These are phyloP conservation scores for Puccinia hordei DNA, from an alignment of 1,284 basidiomycete species.

Conservation along the genomic window DNA sequence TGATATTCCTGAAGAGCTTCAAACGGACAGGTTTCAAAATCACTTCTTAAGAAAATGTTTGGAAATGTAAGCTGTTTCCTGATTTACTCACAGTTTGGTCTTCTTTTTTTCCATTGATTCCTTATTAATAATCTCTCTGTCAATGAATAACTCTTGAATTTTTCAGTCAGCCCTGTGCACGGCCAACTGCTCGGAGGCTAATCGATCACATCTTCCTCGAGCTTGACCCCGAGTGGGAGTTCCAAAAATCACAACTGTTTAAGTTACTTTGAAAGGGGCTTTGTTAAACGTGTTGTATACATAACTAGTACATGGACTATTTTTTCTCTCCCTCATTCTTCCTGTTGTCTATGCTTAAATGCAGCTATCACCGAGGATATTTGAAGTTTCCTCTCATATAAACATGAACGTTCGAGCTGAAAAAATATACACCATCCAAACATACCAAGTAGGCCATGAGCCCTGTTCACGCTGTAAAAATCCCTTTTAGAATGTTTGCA, in stretches of 20 bases:
- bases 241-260: conserved; percentile 54
- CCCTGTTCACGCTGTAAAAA: too few species aligned
- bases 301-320: background rate
- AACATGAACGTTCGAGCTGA: too few species aligned
- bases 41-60: conserved; percentile 90
- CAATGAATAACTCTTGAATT: conserved; percentile 57
- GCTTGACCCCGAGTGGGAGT: conserved; percentile 75
- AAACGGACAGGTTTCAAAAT: conserved; percentile 72
- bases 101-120: background rate
- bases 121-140: background rate
- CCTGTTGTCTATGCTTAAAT: background rate
- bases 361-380: background rate
- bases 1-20: conserved; percentile 80
- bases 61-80: conserved; percentile 68
- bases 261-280: background rate
- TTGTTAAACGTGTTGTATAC: background rate
- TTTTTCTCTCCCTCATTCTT: background rate
- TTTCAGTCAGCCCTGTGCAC: conserved; percentile 72
- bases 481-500: too few species aligned
- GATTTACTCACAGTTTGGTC: conserved; percentile 12
- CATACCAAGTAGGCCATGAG: too few species aligned
- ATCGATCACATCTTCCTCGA: conserved; percentile 80
- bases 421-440: too few species aligned
- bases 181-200: conserved; percentile 80
- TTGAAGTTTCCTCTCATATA: too few species aligned